Base-by-base conservation (phyloP, 2,329 filamentous ascomycete species). In the Dendrostoma leiphaemia region DNA sequence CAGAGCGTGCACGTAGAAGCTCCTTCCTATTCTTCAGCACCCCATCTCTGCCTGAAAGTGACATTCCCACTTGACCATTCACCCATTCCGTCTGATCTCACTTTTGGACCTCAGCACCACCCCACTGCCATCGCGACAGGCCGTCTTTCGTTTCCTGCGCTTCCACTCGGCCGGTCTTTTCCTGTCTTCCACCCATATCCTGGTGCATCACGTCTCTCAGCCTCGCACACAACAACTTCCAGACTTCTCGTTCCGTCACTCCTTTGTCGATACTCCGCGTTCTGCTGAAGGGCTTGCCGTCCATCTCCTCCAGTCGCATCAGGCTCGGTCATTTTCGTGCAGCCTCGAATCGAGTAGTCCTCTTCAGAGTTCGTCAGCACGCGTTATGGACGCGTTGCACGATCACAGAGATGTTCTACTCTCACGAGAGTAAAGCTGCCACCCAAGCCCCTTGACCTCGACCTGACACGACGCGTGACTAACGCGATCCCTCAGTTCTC, bases 391-490 rank as follows among this genome's bases (percentile, higher is more conserved):
- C 48, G 52, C 23, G 48, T 19, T 4, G 26, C 8, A 21, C 48
- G 40, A 19, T 15, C 35, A 21, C 32, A 12, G n/a, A 32, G 26
- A 97, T 97, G 92, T 97, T 97, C 69, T 97, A 96, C 75, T 95
- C 90, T 64, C 90, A 96, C 74, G 92, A 97, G 73, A 90, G 93
- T 94, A 76, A 67, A n/a, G n/a, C n/a, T n/a, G n/a, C n/a, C n/a
- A n/a, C n/a, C n/a, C n/a, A n/a, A n/a, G n/a, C n/a, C n/a, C n/a
- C n/a, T n/a, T n/a, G n/a, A n/a, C 26, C 15, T 23, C 12, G 9
- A 12, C 6, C 0, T 4, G 19, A 34, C 12, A 65, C 72, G 41
- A 19, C 9, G 21, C 40, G n/a, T 19, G 10, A 34, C 53, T 59
- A 15, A 59, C 23, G 13, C 6, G n/a, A 12, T 21, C 6, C 10